These are phyloP conservation scores for Oleoguttula mirabilis DNA, from an alignment of 495 filamentous ascomycete species.

Conservation along the genomic window DNA sequence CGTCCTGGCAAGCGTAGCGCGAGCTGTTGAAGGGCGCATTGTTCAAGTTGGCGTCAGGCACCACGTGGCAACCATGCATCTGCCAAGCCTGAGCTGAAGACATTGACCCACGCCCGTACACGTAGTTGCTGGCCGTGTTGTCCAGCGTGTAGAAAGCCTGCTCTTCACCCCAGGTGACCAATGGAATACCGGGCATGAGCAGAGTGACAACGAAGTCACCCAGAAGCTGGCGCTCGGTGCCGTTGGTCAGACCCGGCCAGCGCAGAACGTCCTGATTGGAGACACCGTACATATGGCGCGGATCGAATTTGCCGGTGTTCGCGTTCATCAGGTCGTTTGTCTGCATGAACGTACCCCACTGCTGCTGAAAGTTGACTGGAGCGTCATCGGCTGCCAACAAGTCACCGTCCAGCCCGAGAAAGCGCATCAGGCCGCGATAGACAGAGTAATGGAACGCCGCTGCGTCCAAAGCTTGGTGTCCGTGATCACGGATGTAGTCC, in stretches of 20 bases:
- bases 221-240: conserved; percentile 49
- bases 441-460: conserved; percentile 61
- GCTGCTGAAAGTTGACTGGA: conserved; percentile 48
- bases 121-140: conserved; percentile 55
- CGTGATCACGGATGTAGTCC: conserved; percentile 45
- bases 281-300: conserved; percentile 56
- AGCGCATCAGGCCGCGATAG: conserved; percentile 56
- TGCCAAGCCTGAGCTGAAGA: conserved; percentile 56
- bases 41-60: conserved; percentile 44
- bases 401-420: conserved; percentile 53
- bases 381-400: conserved; percentile 49
- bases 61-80: conserved; percentile 53
- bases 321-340: conserved; percentile 57
- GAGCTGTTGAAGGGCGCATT: conserved; percentile 48
- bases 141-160: conserved; percentile 58
- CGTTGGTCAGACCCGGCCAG: conserved; percentile 55
- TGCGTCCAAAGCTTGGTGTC: conserved; percentile 49
- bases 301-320: conserved; percentile 56
- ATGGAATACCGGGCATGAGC: conserved; percentile 53
- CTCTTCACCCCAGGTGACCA: conserved; percentile 59
- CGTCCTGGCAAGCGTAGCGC: conserved; percentile 47
- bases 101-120: conserved; percentile 60
- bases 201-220: conserved; percentile 53
- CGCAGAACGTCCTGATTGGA: conserved; percentile 68
- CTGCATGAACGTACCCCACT: conserved; percentile 48